Base-by-base conservation (phyloP, 179 eudicot species). In the Beta macrorhiza region DNA sequence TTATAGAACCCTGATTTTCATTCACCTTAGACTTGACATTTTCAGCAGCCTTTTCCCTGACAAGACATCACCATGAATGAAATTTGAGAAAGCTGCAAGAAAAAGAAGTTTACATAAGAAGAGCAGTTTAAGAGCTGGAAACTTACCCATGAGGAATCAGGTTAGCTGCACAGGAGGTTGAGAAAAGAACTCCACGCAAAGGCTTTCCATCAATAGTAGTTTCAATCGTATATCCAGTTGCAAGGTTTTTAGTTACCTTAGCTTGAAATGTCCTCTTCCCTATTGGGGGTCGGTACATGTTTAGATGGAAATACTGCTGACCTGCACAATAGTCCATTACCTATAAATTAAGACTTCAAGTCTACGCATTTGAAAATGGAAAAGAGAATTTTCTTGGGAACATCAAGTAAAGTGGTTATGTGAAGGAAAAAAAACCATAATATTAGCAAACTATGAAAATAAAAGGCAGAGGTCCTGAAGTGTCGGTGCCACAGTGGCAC, bases 191-290 rank as follows among this genome's bases (percentile, higher is more conserved):
- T 85, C 99, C 99, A 79, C 90, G 95, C 67, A 96, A 87, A 72
- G 89, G 89, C 87, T 88, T 92, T 74, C 98, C 98, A 82, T 96
- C 98, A 53, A 96, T 92, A 70, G 90, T 75, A 55, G 98, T 90
- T 83, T 96, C 98, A 79, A 96, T 90, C 11, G 90, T 87, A 82
- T 81, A 90, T 78, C 94, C 94, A 83, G 80, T 87, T 72, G 86
- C 81, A 84, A 90, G 81, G 81, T 85, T 83, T 85, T 85, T 87
- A 62, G 87, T 88, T 56, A 94, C 94, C 80, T 88, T 92, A 55
- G 98, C 99, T 78, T 91, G 91, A 89, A 96, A 96, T 79, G 91
- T 87, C 83, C 90, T 91, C 90, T 90, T 92, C 77, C 97, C 98
- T 7, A 79, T 67, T 74, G 91, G 85, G 65, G 90, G 90, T 55